Evolutionary conservation across 495 filamentous ascomycete genomes (phyloP).

Genomic region (Rostrohypoxylon terebratum): DNA sequence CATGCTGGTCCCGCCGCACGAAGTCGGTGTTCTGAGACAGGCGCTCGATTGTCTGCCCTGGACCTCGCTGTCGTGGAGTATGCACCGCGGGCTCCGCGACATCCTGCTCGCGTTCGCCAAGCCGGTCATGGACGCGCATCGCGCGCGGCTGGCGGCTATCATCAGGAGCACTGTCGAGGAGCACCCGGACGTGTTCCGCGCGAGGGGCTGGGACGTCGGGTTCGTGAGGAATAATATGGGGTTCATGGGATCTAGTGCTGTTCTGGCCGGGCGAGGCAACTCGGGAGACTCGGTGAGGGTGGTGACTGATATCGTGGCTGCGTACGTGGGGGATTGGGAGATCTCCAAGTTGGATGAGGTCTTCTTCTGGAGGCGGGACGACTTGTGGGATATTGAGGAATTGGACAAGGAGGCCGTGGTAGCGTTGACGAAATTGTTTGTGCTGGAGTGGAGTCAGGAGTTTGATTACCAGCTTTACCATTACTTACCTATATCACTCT

Average conservation of each 20-base stretch:
- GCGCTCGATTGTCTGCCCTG: slow-evolving; percentile 52
- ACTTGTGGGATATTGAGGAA: not conserved
- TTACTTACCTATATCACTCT: slow-evolving; percentile 50
- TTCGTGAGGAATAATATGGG: slow-evolving; percentile 49
- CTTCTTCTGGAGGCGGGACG: slow-evolving; percentile 33
- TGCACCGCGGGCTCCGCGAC: slow-evolving; percentile 52
- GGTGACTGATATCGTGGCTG: slow-evolving; percentile 38
- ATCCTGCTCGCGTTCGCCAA: slow-evolving; percentile 49
- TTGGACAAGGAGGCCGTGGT: slow-evolving; percentile 40
- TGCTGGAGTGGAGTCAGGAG: slow-evolving; percentile 56
- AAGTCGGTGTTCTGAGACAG: slow-evolving; percentile 31
- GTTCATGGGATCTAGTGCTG: slow-evolving; percentile 43
- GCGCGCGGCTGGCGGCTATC: slow-evolving; percentile 36
- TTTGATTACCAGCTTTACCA: slow-evolving; percentile 57
- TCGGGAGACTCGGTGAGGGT: slow-evolving; percentile 52
- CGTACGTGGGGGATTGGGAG: slow-evolving; percentile 23
- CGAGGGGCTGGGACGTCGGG: slow-evolving; percentile 46
- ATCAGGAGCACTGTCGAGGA: slow-evolving; percentile 33
- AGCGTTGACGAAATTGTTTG: slow-evolving; percentile 53
- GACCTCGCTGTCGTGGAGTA: slow-evolving; percentile 52
- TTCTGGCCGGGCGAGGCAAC: slow-evolving; percentile 49
- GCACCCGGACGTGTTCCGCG: slow-evolving; percentile 26
- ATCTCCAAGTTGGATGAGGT: slow-evolving; percentile 36
- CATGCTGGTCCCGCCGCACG: slow-evolving; percentile 37
- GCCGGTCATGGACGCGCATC: slow-evolving; percentile 46